Percentiles rank a stretch among this genome's conserved stretches.
These are phyloP conservation scores for Hymenoscyphus infarciens DNA, from an alignment of 2,329 filamentous ascomycete genomes.

Conservation along the genomic window DNA sequence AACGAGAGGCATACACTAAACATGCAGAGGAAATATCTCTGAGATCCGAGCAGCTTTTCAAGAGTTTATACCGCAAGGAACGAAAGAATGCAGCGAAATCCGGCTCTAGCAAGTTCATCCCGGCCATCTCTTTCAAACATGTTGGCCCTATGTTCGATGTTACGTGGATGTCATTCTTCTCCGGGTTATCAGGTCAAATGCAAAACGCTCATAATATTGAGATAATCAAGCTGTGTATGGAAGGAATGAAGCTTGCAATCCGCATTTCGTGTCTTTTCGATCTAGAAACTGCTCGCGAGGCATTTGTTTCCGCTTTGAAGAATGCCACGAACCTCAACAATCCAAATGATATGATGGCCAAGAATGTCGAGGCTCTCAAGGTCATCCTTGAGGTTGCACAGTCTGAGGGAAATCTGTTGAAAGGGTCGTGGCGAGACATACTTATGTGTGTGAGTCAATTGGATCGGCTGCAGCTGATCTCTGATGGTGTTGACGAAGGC, in stretches of 20 bases:
- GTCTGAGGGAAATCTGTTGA: conserved; percentile 85
- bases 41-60: conserved; percentile 79
- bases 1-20: conserved; percentile 88
- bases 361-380: conserved; percentile 93
- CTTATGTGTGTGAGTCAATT: conserved; percentile 94
- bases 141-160: conserved; percentile 98
- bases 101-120: conserved; percentile 72
- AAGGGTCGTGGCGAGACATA: conserved; percentile 91
- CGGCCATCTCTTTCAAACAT: conserved; percentile 89
- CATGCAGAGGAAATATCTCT: conserved; percentile 88
- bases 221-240: conserved; percentile 86
- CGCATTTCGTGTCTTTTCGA: conserved; percentile 92
- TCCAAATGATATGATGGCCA: conserved; percentile 87
- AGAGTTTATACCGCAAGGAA: conserved; percentile 86
- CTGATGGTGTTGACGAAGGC: conserved; percentile 89
- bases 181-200: conserved; percentile 86
- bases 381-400: conserved; percentile 88
- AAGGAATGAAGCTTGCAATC: conserved; percentile 91
- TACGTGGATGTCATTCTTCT: conserved; percentile 99
- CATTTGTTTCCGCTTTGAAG: conserved; percentile 88
- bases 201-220: conserved; percentile 92
- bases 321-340: conserved; percentile 97
- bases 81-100: conserved; percentile 70
- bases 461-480: conserved; percentile 91
- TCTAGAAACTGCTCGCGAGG: conserved; percentile 85